A percentile compares a stretch with the other conserved stretches of the same genome.
phyloP scores from a whole-genome alignment of 176 grass and related monocot species.

The Melocanna baccifera region DNA sequence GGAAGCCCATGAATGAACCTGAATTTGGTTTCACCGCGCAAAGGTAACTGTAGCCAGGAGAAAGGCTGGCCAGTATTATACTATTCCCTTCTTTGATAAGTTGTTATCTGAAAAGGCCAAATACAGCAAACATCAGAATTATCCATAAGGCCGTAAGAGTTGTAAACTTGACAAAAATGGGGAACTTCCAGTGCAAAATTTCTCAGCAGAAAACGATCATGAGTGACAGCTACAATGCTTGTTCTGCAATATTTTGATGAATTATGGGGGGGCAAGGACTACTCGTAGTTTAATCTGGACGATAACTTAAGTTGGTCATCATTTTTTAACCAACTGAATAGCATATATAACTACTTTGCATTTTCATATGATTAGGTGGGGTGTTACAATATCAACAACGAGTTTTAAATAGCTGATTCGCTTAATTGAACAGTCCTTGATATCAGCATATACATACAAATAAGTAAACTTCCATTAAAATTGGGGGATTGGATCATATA shows the following conservation, averaged over 20 bases:
- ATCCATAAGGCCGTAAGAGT: not conserved
- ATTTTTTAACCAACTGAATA: not conserved
- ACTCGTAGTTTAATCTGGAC: not conserved
- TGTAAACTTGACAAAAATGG: not conserved
- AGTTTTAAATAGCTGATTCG: not conserved
- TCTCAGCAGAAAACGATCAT: not conserved
- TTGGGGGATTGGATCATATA: too few species aligned
- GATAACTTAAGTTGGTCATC: not conserved
- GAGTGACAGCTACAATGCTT: not conserved
- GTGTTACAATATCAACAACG: not conserved
- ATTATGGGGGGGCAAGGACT: conserved; percentile 16
- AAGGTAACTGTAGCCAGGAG: conserved; percentile 13
- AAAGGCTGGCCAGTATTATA: conserved; percentile 5
- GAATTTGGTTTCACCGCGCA: not conserved
- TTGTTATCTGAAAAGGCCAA: conserved; percentile 36
- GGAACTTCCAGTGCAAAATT: not conserved
- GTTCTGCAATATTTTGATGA: not conserved
- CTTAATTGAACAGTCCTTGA: not conserved
- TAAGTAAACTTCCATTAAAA: too few species aligned
- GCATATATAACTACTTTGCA: not conserved
- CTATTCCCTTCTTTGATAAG: not conserved
- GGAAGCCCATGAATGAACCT: conserved; percentile 17
- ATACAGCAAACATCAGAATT: conserved; percentile 11
- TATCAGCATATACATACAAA: too few species aligned
- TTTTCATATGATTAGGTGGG: not conserved